Evolutionary conservation across 768 basidiomycete genomes (phyloP), one percentile per base, ranked within the genome.

Genomic region (Mycena rebaudengoi): DNA sequence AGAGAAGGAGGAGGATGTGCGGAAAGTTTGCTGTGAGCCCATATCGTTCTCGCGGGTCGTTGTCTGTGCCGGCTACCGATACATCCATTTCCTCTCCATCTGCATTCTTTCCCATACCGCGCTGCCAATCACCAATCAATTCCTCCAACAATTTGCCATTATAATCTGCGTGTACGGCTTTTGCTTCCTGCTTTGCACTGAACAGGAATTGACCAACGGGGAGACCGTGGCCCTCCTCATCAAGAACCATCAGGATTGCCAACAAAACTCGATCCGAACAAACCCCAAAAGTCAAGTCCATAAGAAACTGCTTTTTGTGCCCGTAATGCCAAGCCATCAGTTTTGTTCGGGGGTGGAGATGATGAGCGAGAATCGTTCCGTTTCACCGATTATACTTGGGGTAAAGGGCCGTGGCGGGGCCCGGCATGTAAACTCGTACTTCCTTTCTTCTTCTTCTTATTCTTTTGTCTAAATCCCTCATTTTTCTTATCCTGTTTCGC

Each of bases 1-100:
- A 79, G 1, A 80, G 69, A 3, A 79, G 28, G n/a, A 79, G 76
- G 13, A 60, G 32, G 48, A 76, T 57, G 20, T 26, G n/a, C 0
- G 56, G 41, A 68, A 69, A 75, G 51, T 53, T 64, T 21, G n/a
- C 16, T 13, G 56, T 32, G 4, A 76, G 70, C 16, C 71, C 75
- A 30, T 37, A 29, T 3, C 70, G 69, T 45, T 78, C 75, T 3
- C 70, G 55, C 4, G 67, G 41, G 53, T 78, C 73, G 37, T 73
- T 77, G 48, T 77, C 74, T 0, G 76, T 78, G 25, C 40, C 73
- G 12, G 52, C 76, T 26, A 77, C 65, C 4, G 7, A 2, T 1
- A 66, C 55, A 21, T 64, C 50, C 55, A 76, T 75, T 12, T 28
- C 43, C 23, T 62, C 53, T 6, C 61, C 52, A 1, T 56, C 61